Evolutionary conservation across 2,329 filamentous ascomycete genomes (phyloP), one percentile per base, ranked within the genome.

Genomic region (Xylaria sp.): DNA sequence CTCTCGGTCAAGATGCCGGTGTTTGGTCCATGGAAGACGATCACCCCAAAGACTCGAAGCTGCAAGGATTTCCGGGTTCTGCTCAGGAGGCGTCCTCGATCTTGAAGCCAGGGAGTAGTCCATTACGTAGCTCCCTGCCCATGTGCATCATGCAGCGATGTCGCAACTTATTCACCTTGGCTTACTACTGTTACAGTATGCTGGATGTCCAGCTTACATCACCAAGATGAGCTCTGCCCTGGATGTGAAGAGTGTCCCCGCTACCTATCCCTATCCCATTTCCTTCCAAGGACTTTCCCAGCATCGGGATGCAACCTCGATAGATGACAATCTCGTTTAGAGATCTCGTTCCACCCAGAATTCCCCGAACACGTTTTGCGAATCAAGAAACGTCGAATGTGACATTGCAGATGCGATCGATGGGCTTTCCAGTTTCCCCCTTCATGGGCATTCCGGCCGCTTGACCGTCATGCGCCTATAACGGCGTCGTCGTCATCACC

Each of bases 221-320:
- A 40, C 50, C 39, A 59, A 54, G 56, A 56, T 42, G 56, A 52
- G n/a, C n/a, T n/a, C n/a, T n/a, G n/a, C n/a, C n/a, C n/a, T n/a
- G n/a, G 37, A 50, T 52, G 58, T 59, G 58, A 50, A 60, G 58
- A 58, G 54, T 52, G 52, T 41, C 18, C 3, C 39, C 16, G 18
- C 18, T 41, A 41, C n/a, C 39, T 41, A 20, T 41, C 18, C 18
- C 39, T n/a, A 17, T 41, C 16, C 29, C 11, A 60, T 41, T 41
- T 41, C 39, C 39, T 41, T 41, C 16, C 29, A 34, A 60, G 54
- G 48, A 47, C 50, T 63, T 47, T 54, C 57, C 50, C 52, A 57
- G 59, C 49, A 48, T 59, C 56, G 59, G 61, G 64, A 65, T 62
- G 60, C 58, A 62, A 64, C 60, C 58, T 59, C 56, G 56, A 64